Conservation (phyloP, 164 flowering plant genomes). For the Magnolia kwangsiensis region DNA sequence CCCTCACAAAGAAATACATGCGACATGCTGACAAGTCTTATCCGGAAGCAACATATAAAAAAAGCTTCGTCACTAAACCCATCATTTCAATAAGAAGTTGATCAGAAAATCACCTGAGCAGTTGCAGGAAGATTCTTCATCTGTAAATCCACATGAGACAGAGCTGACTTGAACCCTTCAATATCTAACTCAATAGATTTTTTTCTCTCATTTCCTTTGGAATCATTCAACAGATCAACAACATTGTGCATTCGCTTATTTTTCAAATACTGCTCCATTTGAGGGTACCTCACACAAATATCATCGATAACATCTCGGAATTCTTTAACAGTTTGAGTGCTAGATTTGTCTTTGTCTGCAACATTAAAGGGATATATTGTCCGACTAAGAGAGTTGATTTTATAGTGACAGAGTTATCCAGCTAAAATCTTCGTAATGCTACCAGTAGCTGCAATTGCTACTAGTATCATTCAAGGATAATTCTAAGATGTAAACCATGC, state of each 20-base stretch:
- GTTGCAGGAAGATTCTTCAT: conserved; percentile 93
- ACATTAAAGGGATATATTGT: conserved; percentile 32
- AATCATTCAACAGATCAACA: conserved; percentile 49
- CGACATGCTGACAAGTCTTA: no score
- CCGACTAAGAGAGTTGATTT: no score
- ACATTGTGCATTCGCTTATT: conserved; percentile 50
- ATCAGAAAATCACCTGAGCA: conserved; percentile 63
- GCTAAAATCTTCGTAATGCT: no score
- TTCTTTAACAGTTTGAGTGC: conserved; percentile 52
- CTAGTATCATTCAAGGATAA: conserved; percentile 30
- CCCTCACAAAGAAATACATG: neutral
- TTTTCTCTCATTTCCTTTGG: conserved; percentile 42
- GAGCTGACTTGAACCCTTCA: conserved; percentile 69
- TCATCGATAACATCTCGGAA: conserved; percentile 63
- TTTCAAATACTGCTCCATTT: conserved; percentile 71
- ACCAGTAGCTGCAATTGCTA: no score
- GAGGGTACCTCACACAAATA: conserved; percentile 84
- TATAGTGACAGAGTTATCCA: no score
- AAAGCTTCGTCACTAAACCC: neutral
- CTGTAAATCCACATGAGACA: conserved; percentile 75
- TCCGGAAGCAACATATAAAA: neutral
- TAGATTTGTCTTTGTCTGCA: conserved; percentile 76
- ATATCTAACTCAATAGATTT: conserved; percentile 52
- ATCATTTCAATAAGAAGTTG: neutral
- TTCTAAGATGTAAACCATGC: no score